These are phyloP conservation scores for Carpinus fangiana DNA, from an alignment of 306 rosid genomes.

Conservation along the genomic window DNA sequence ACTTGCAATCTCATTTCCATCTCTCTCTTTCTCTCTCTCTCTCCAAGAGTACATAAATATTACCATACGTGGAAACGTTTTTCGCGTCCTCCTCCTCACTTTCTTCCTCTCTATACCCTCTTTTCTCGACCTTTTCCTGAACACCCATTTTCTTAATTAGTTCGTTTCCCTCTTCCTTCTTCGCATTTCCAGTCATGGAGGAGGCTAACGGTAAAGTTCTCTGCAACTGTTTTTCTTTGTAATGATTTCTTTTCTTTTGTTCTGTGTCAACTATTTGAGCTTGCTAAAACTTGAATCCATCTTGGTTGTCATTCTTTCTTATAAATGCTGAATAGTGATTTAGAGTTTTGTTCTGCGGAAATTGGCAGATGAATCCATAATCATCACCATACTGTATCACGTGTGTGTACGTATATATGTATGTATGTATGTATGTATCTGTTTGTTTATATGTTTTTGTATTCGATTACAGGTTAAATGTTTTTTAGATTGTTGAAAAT, in stretches of 20 bases:
- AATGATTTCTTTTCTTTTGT: constrained; percentile 5
- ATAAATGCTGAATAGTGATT: not conserved
- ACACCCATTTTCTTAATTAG: constrained; percentile 21
- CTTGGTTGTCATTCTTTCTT: constrained; percentile 6
- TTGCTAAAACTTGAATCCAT: not conserved
- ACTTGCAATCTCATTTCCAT: not conserved
- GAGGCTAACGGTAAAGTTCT: constrained; percentile 45
- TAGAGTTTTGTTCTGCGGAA: not conserved
- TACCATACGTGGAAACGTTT: constrained; percentile 31
- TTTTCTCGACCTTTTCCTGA: not conserved
- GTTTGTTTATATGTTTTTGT: not conserved
- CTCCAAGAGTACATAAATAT: not conserved
- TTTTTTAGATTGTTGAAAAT: not conserved
- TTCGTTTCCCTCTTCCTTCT: constrained; percentile 16
- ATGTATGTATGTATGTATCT: not conserved
- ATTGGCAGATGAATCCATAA: not conserved
- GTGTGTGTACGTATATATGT: not conserved
- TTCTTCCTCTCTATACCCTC: not conserved
- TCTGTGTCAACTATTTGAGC: not conserved
- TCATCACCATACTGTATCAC: not conserved
- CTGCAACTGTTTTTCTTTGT: not conserved
- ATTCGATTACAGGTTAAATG: not conserved
- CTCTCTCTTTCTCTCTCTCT: not conserved
- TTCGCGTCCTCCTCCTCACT: not conserved
- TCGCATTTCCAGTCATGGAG: constrained; percentile 44